Base-by-base conservation (phyloP, 2,329 filamentous ascomycete genomes). In the Colletotrichum eleusines region DNA sequence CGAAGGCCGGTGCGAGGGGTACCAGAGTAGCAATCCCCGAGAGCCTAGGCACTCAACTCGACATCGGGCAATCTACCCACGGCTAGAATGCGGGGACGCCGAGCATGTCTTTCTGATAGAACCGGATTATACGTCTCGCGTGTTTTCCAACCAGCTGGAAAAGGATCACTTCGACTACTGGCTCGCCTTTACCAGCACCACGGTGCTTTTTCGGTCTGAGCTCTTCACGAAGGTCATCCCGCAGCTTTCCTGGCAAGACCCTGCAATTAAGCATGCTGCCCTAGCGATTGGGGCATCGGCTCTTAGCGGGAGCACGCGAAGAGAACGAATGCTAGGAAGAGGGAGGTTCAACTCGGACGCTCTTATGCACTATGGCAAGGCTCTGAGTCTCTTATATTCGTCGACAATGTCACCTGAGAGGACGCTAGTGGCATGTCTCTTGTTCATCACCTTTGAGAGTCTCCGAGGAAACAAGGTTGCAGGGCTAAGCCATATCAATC, bases 401-500 rank as follows among this genome's bases (percentile, higher is more conserved):
- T 80, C 4, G 77, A 75, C 6, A 76, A 75, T 20, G 78, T 80
- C 40, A 75, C 78, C 1, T 40, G 82, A 26, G 75, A 79, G 23
- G 80, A 80, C 8, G 0, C 6, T 71, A 7, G 66, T 83, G 2
- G 80, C 81, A 0, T 83, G 81, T 0, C 74, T 83, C 3, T 72
- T 83, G 0, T 83, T 83, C 59, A 80, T 83, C 48, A 82, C 81
- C 69, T 83, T 83, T 53, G 81, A 83, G 53, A 74, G 79, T 1
- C 80, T 81, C 64, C 74, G 80, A 3, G 81, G 80, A 1, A 83
- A 83, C 28, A 78, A 79, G 66, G 76, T 80, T 1, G 80, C 79
- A 1, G 81, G 81, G 4, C 75, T 83, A 14, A 82, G 81, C 63
- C 81, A 83, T 63, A 75, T 83, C 44, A 81, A 76, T 1, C 80